phyloP scores from a whole-genome alignment of 306 rosid genomes.

The Dicorynia guianensis region DNA sequence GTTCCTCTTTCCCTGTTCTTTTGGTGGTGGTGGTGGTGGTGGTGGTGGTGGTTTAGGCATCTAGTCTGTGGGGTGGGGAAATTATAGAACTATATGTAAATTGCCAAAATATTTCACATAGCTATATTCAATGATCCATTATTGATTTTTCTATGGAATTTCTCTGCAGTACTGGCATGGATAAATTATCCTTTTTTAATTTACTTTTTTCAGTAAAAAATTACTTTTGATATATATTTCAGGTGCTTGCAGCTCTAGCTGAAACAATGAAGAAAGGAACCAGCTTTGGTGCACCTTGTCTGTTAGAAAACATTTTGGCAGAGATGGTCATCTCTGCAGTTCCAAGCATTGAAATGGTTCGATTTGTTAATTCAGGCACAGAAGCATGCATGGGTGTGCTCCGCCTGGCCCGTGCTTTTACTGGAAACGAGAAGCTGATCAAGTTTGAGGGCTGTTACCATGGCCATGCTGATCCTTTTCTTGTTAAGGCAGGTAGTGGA shows the following conservation, averaged over 20 bases:
- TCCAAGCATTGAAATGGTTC: conserved; percentile 95
- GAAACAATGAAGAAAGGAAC: conserved; percentile 98
- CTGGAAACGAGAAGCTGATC: conserved; percentile 72
- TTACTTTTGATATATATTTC: conserved; percentile 32
- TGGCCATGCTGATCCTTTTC: conserved; percentile 98
- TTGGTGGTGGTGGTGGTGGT: background rate
- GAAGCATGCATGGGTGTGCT: conserved; percentile 98
- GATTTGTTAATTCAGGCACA: conserved; percentile 95
- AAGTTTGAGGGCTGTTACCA: conserved; percentile 99
- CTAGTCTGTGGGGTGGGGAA: background rate
- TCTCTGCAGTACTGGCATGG: conserved; percentile 8
- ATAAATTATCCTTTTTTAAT: background rate
- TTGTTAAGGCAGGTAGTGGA: conserved; percentile 96
- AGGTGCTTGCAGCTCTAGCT: conserved; percentile 92
- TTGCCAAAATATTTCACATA: background rate
- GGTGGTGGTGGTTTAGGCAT: background rate
- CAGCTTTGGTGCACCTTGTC: conserved; percentile 97
- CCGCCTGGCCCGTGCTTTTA: conserved; percentile 88
- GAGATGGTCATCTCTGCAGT: conserved; percentile 89
- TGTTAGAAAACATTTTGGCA: conserved; percentile 78
- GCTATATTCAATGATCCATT: conserved; percentile 11
- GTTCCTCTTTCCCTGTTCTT: background rate
- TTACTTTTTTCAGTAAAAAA: background rate
- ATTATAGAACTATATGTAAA: background rate
- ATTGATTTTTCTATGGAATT: conserved; percentile 9